A percentile compares a stretch with the other conserved stretches of the same genome.
Conservation (phyloP, 306 rosid genomes). For the Fragaria iinumae region DNA sequence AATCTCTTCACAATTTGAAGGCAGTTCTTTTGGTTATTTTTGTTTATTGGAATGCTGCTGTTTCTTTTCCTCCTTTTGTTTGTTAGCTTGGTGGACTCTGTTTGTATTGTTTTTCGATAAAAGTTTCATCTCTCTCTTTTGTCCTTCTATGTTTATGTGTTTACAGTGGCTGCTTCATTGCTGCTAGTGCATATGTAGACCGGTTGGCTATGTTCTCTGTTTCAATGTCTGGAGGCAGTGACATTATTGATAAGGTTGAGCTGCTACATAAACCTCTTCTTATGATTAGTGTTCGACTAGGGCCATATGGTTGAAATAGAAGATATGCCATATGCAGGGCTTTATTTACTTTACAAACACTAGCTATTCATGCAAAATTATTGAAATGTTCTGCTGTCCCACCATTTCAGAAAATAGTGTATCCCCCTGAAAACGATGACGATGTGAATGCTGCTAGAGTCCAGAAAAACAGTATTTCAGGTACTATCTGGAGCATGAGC, state of each 20-base stretch:
- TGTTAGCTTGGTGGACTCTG: neutral
- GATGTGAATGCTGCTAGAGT: slow-evolving; percentile 41
- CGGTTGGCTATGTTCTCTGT: slow-evolving; percentile 76
- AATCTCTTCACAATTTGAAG: neutral
- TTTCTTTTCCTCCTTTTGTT: neutral
- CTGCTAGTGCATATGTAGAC: slow-evolving; percentile 84
- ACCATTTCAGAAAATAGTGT: slow-evolving; percentile 58
- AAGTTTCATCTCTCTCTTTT: slow-evolving; percentile 11
- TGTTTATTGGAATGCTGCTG: neutral
- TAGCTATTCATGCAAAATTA: slow-evolving; percentile 7
- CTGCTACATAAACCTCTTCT: slow-evolving; percentile 11
- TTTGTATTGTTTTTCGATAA: neutral
- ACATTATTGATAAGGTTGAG: slow-evolving; percentile 74
- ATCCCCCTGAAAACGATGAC: slow-evolving; percentile 69
- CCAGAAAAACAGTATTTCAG: slow-evolving; percentile 45
- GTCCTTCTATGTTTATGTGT: slow-evolving; percentile 33
- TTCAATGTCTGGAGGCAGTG: slow-evolving; percentile 56
- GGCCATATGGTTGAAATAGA: slow-evolving; percentile 4
- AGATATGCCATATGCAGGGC: neutral
- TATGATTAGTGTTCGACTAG: slow-evolving; percentile 16
- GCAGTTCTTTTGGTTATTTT: neutral
- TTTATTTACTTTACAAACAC: neutral
- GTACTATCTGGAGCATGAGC: slow-evolving; percentile 97
- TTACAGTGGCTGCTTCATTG: slow-evolving; percentile 92
- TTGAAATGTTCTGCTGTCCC: slow-evolving; percentile 25